phyloP scores from a whole-genome alignment of 768 basidiomycete genomes.

The Termitomyces sp. region DNA sequence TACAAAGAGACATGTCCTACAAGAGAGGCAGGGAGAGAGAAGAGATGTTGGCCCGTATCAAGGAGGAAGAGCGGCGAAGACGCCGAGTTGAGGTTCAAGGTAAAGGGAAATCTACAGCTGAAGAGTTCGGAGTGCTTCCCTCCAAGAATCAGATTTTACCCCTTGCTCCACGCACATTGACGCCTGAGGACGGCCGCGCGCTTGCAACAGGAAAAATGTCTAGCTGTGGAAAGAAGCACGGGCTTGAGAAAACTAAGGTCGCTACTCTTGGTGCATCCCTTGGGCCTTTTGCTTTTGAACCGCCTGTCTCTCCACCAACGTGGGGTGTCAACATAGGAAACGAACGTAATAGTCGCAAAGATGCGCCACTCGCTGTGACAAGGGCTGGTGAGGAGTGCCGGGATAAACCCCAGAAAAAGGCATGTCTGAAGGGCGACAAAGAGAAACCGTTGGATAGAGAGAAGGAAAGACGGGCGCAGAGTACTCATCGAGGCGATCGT shows the following conservation, averaged over 20 bases:
- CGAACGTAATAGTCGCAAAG: conserved; percentile 13
- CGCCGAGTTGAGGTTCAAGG: conserved; percentile 8
- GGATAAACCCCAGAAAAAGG: conserved; percentile 6
- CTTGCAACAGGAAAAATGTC: conserved; percentile 39
- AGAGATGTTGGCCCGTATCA: conserved; percentile 17
- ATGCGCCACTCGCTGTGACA: conserved; percentile 11
- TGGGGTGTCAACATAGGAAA: conserved; percentile 27
- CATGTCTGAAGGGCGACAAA: conserved; percentile 18
- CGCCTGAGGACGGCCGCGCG: conserved; percentile 15
- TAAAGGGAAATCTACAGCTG: conserved; percentile 14
- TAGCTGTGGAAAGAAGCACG: conserved; percentile 53
- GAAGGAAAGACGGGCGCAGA: conserved; percentile 18
- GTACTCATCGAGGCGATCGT: conserved; percentile 20
- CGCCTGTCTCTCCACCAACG: conserved; percentile 50
- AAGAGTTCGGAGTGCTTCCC: conserved; percentile 22
- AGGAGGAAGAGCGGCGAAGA: conserved; percentile 16
- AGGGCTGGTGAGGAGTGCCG: conserved; percentile 16
- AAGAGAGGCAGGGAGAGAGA: conserved; percentile 35
- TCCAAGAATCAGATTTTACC: conserved; percentile 19
- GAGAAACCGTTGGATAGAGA: conserved; percentile 25
- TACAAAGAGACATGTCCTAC: conserved; percentile 35
- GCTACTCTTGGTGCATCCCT: conserved; percentile 39
- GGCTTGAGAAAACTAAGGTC: conserved; percentile 27
- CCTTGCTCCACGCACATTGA: background rate
- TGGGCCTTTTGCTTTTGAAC: conserved; percentile 64